Base-by-base conservation (phyloP, 176 grass and related monocot genomes). In the Phoenix roebelenii region DNA sequence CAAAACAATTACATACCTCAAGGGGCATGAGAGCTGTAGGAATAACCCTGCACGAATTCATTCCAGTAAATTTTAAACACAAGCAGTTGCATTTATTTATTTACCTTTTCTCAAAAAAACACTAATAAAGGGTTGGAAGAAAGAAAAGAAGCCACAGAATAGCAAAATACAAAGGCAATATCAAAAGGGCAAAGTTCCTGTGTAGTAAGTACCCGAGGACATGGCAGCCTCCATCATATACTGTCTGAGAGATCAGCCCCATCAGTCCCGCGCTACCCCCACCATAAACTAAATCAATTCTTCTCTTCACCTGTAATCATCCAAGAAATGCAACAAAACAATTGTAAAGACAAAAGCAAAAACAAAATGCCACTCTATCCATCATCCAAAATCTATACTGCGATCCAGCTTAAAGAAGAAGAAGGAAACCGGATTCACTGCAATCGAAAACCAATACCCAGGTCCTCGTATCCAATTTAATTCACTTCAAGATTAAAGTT, bases 261-360 rank as follows among this genome's bases (percentile, higher is more conserved):
- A 98, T 98, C 66, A 98, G 48, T 68, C 93, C 93, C 66, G 92
- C 68, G 60, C 93, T 98, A 25, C 93, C 88, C 52, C 93, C 93
- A 72, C 93, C 93, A 55, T 98, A 98, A 70, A 98, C 82, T 74
- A 98, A 83, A 88, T 85, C 59, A 72, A 98, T 76, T 61, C 64
- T 72, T 73, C 76, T 92, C 52, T 56, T 80, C 57, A 92, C 84
- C 93, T 98, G 63, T 62, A 74, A 44, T 44, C 35, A 44, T 14
- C 20, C 20, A 44, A 44, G 9, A 44, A 44, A 44, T 44, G 35
- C 35, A 10, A 14, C 35, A 2, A 44, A 9, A 44, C 12, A 44
- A 44, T 44, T 14, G 2, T 9, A 44, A 44, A 6, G 9, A 12
- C 10, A 44, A 44, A 44, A 44, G 35, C 35, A 14, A 9, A 44